A percentile compares a stretch with the other conserved stretches of the same genome.
phyloP scores from a whole-genome alignment of 2,329 filamentous ascomycete genomes.

The Nothophaeocryptopus gaeumannii region DNA sequence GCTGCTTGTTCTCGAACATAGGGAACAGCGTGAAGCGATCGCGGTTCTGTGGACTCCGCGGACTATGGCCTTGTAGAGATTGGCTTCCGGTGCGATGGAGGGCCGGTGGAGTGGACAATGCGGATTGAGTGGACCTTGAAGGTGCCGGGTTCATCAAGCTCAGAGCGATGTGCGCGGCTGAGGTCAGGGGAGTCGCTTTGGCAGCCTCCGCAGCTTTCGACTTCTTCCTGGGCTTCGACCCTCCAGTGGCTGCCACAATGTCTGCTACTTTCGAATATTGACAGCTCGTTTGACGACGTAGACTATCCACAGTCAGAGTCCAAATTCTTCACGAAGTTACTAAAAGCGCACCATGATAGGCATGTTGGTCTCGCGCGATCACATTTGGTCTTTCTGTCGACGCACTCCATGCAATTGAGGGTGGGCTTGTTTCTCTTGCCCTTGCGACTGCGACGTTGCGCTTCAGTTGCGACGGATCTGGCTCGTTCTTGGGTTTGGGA shows the following conservation, averaged over 20 bases:
- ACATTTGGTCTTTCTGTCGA: slow-evolving; percentile 81
- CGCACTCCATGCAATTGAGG: slow-evolving; percentile 72
- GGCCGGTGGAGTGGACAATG: no score
- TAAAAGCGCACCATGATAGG: background rate
- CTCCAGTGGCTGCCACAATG: background rate
- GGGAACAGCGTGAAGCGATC: background rate
- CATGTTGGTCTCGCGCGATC: slow-evolving; percentile 63
- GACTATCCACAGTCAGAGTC: background rate
- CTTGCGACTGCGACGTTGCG: background rate
- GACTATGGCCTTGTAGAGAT: no score
- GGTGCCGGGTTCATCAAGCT: no score
- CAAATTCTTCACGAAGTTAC: background rate
- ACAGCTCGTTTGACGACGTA: background rate
- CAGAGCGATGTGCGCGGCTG: no score
- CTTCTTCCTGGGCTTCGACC: no score
- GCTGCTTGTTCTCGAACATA: background rate
- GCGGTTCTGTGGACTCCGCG: no score
- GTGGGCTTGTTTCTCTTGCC: slow-evolving; percentile 76
- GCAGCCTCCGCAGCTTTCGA: background rate
- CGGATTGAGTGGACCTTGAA: no score
- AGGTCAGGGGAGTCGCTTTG: background rate
- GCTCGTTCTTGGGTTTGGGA: no score
- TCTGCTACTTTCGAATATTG: slow-evolving; percentile 1
- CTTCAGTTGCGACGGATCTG: no score
- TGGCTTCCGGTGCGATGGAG: no score